phyloP scores from a whole-genome alignment of 441 rosid species.

The Gossypium davidsonii region DNA sequence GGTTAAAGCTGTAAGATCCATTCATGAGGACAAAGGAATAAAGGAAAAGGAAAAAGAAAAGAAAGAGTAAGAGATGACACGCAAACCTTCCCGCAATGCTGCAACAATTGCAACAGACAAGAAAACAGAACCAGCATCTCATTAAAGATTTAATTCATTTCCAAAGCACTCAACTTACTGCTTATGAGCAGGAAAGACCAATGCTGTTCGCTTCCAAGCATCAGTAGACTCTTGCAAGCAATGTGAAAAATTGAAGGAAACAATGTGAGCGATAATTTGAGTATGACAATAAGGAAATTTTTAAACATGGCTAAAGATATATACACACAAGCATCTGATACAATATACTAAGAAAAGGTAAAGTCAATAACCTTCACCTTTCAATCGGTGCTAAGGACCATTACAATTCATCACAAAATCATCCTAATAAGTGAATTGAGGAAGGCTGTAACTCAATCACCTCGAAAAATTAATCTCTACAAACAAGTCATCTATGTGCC shows the following conservation, averaged over 20 bases:
- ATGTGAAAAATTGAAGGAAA: slow-evolving; percentile 17
- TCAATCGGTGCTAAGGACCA: slow-evolving; percentile 4
- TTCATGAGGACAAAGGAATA: not conserved
- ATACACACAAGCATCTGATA: slow-evolving; percentile 18
- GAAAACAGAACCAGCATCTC: not conserved
- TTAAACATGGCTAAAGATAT: slow-evolving; percentile 4
- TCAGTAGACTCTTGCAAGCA: slow-evolving; percentile 28
- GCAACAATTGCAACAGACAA: not conserved
- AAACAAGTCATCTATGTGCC: slow-evolving; percentile 13
- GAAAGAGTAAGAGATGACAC: not conserved
- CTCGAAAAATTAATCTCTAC: not conserved
- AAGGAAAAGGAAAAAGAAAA: not conserved
- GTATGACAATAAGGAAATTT: not conserved
- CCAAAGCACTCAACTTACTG: slow-evolving; percentile 18
- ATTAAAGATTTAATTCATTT: not conserved
- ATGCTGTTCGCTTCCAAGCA: slow-evolving; percentile 5
- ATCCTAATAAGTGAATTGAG: not conserved
- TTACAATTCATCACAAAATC: slow-evolving; percentile 5
- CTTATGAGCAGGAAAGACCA: not conserved
- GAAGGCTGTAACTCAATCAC: not conserved
- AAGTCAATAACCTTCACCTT: slow-evolving; percentile 9
- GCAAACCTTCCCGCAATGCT: not conserved
- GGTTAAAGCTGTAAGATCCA: not conserved
- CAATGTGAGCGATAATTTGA: slow-evolving; percentile 6
- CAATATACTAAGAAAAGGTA: not conserved